These are phyloP conservation scores for Boeremia exigua DNA, from an alignment of 2,329 filamentous ascomycete genomes.

Conservation along the genomic window DNA sequence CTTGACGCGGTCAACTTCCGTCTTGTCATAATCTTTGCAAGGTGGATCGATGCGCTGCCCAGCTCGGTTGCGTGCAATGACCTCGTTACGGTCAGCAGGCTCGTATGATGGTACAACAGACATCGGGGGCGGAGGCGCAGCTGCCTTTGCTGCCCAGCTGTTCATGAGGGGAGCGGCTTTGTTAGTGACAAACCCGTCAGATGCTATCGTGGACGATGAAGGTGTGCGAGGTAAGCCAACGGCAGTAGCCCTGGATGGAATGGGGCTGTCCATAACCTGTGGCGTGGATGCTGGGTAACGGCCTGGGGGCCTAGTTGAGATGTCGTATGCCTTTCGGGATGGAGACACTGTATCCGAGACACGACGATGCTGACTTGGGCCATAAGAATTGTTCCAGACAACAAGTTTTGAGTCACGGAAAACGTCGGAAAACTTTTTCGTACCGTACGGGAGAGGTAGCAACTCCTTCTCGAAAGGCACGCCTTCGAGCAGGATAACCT, in stretches of 20 bases:
- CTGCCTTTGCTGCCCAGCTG: conserved; percentile 43
- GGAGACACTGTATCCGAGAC: conserved; percentile 1
- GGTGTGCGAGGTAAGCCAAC: conserved; percentile 32
- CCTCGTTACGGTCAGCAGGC: conserved; percentile 38
- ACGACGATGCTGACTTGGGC: conserved; percentile 1
- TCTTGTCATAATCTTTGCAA: conserved; percentile 58
- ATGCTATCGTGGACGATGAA: conserved; percentile 39
- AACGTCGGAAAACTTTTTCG: conserved; percentile 58
- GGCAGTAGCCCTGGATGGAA: conserved; percentile 14
- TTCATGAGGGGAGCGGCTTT: conserved; percentile 24
- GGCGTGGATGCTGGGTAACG: conserved; percentile 31
- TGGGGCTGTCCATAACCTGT: conserved; percentile 28
- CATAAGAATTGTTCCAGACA: conserved; percentile 10
- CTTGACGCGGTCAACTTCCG: conserved; percentile 65
- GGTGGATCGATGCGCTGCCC: conserved; percentile 65
- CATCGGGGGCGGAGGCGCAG: conserved; percentile 44
- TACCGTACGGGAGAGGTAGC: conserved; percentile 57
- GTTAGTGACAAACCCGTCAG: conserved; percentile 20
- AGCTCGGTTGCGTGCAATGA: conserved; percentile 62
- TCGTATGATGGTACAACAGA: conserved; percentile 26
- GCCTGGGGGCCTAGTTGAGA: conserved; percentile 32
- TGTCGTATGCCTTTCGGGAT: conserved; percentile 23
- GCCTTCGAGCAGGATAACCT: conserved; percentile 64
- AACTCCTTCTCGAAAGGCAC: conserved; percentile 63
- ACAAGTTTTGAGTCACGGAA: conserved; percentile 61